phyloP scores from a whole-genome alignment of 2,329 filamentous ascomycete species.

The Lecanicillium sp. region DNA sequence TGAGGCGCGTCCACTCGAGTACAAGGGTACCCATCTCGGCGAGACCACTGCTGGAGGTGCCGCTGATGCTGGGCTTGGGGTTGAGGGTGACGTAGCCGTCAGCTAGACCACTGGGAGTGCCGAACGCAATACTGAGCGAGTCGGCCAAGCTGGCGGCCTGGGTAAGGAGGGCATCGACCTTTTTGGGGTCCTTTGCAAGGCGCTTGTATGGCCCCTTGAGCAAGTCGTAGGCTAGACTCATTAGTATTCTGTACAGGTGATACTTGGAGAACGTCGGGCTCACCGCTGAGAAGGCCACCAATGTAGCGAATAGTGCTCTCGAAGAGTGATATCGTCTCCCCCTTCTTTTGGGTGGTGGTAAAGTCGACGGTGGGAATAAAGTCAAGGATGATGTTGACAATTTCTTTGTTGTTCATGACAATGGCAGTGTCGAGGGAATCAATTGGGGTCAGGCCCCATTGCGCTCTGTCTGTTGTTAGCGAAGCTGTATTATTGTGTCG shows the following conservation, averaged over 20 bases:
- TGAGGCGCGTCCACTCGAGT: conserved; percentile 72
- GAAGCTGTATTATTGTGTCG: background rate
- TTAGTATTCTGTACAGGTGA: background rate
- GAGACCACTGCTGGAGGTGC: conserved; percentile 57
- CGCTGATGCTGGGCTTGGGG: conserved; percentile 39
- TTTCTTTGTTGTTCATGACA: conserved; percentile 63
- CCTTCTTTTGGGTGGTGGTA: conserved; percentile 40
- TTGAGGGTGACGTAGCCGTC: conserved; percentile 59
- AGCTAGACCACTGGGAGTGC: conserved; percentile 66
- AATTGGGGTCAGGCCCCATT: conserved; percentile 78
- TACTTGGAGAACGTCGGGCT: background rate
- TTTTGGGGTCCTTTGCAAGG: conserved; percentile 35
- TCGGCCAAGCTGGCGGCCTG: conserved; percentile 65
- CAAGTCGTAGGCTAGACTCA: conserved; percentile 54
- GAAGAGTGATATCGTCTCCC: conserved; percentile 65
- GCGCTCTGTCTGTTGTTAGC: conserved; percentile 51
- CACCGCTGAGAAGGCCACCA: conserved; percentile 70
- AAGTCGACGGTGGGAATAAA: conserved; percentile 69
- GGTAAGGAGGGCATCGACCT: conserved; percentile 52
- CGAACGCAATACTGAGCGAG: conserved; percentile 66
- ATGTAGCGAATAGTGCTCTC: conserved; percentile 89
- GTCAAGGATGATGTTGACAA: conserved; percentile 65
- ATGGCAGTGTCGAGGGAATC: conserved; percentile 76
- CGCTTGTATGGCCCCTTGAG: conserved; percentile 57
- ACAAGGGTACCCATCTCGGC: conserved; percentile 72